Percentiles rank a stretch among this genome's conserved stretches.
Evolutionary conservation across 2,329 filamentous ascomycete genomes (phyloP).

Genomic region (Verticillium tricorpus): DNA sequence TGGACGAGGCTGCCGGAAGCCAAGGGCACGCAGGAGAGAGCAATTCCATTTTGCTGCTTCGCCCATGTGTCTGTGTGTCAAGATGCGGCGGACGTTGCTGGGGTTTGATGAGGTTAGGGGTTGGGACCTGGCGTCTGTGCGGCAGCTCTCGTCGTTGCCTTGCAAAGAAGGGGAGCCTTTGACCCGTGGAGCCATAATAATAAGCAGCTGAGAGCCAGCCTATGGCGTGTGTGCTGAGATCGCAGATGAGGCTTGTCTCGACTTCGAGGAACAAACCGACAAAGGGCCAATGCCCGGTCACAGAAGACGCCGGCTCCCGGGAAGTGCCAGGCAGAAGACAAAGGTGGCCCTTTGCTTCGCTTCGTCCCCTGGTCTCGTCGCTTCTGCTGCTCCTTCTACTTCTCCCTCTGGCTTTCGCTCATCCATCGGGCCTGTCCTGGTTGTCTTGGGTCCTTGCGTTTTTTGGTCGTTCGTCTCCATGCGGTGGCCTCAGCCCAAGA

Average conservation of each 20-base stretch:
- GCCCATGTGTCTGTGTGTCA: not conserved
- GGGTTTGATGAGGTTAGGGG: not conserved
- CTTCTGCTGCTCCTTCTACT: not conserved
- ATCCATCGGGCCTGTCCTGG: not conserved
- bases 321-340: not conserved
- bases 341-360: not conserved
- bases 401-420: slow-evolving; percentile 4
- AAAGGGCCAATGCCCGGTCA: slow-evolving; percentile 8
- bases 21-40: not conserved
- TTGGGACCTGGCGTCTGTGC: not conserved
- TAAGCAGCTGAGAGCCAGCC: not conserved
- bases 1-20: not conserved
- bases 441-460: not conserved
- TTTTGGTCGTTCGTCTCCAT: slow-evolving; percentile 9
- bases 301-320: not conserved
- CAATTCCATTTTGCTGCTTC: not conserved
- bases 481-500: not conserved
- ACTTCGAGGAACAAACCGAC: slow-evolving; percentile 15
- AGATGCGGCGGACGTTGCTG: not conserved
- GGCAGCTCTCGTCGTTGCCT: not conserved
- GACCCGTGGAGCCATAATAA: not conserved
- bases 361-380: slow-evolving; percentile 12
- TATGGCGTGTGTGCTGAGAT: not conserved
- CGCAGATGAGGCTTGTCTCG: slow-evolving; percentile 19
- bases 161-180: not conserved